Evolutionary conservation across 257 asterid species (phyloP), one percentile per base, ranked within the genome.

Genomic region (Salvia miltiorrhiza): DNA sequence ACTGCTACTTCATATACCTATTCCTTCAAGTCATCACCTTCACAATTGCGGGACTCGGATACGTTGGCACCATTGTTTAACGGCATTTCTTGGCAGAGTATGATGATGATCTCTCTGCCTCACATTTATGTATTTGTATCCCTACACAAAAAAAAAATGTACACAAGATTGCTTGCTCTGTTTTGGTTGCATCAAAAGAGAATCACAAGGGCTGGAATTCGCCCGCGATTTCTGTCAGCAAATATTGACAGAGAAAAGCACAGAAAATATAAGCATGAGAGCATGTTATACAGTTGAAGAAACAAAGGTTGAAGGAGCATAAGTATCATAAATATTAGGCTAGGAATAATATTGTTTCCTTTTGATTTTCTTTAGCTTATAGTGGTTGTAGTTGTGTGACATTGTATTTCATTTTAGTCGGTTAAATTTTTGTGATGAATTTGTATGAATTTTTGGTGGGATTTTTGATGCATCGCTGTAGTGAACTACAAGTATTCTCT

Each of bases 41-140:
- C 75, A 80, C 84, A 73, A 52, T 90, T 47, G 67, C 67, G 50
- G 97, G 97, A 63, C 81, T 86, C 50, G 93, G 95, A 21, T 83
- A 86, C n/a, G 28, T 90, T 12, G 97, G 97, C 37, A 90, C 92
- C 0, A 70, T 83, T 21, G 77, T 86, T 39, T n/a, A n/a, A n/a
- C n/a, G n/a, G n/a, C n/a, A n/a, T n/a, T 30, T 39, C 35, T 19
- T 48, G 41, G 23, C 45, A 65, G 61, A 49, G 37, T 68, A n/a
- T 35, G 62, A 50, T 66, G 21, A n/a, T 26, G 30, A n/a, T n/a
- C n/a, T 50, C 55, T 69, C 65, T 43, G 3, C 26, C 43, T 21
- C 63, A 23, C 43, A 54, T 71, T 50, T 64, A 30, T 63, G 76
- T 73, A 70, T 76, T 70, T 71, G 77, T 68, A 62, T 59, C 76